Evolutionary conservation across 495 filamentous ascomycete species (phyloP).

Genomic region (Trichodelitschia bisporula): DNA sequence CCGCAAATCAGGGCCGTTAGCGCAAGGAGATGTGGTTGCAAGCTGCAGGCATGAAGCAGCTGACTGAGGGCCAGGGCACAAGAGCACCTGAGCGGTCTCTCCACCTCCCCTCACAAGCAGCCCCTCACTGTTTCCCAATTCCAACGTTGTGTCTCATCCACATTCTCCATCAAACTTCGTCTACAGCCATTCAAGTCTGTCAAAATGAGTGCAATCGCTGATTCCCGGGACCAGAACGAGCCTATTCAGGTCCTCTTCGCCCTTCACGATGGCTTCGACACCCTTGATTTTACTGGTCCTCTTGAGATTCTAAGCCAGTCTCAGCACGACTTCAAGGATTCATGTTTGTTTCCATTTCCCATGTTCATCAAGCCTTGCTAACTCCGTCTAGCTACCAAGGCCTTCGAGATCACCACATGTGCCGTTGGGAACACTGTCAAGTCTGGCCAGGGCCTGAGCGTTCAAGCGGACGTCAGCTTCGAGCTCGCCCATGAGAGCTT

Average conservation of each 20-base stretch:
- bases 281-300: slow-evolving; percentile 41
- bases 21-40: no score
- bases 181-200: no score
- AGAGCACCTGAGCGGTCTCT: no score
- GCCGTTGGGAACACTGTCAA: slow-evolving; percentile 13
- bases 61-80: no score
- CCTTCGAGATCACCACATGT: slow-evolving; percentile 20
- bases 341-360: slow-evolving; percentile 21
- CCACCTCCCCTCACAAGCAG: no score
- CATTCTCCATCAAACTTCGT: no score
- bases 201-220: slow-evolving; percentile 20
- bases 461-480: slow-evolving; percentile 24
- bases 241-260: slow-evolving; percentile 28
- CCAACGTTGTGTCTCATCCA: no score
- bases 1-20: no score
- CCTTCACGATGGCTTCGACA: slow-evolving; percentile 23
- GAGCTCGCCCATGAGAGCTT: slow-evolving; percentile 39
- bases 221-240: slow-evolving; percentile 9
- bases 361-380: not conserved
- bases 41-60: no score
- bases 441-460: slow-evolving; percentile 18
- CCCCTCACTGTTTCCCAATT: no score
- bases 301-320: slow-evolving; percentile 36
- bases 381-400: slow-evolving; percentile 16
- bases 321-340: slow-evolving; percentile 33